Evolutionary conservation across 2,329 filamentous ascomycete genomes (phyloP).

Genomic region (Colletotrichum zoysiae): DNA sequence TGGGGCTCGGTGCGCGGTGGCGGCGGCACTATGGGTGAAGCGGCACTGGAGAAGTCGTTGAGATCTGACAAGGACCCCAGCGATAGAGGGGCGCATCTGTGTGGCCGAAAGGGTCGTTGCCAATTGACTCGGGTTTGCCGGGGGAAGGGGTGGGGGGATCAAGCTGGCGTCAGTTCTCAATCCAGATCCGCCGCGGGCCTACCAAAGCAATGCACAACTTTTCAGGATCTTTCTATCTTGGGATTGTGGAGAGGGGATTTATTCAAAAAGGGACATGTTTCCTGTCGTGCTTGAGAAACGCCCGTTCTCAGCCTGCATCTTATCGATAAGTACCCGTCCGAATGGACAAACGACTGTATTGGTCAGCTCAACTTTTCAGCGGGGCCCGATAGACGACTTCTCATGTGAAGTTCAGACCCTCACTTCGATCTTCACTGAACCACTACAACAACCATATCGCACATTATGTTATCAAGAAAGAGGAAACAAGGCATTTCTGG

Average conservation of each 20-base stretch:
- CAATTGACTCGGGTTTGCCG: neutral
- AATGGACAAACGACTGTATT: neutral
- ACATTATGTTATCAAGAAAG: slow-evolving; percentile 42
- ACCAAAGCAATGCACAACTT: neutral
- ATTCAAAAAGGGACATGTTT: slow-evolving; percentile 9
- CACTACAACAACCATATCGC: neutral
- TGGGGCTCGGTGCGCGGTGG: neutral
- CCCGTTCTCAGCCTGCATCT: neutral
- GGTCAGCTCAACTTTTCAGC: slow-evolving; percentile 4
- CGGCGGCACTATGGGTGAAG: slow-evolving; percentile 1
- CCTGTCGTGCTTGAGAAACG: neutral
- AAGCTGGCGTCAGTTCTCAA: neutral
- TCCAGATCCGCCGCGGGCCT: neutral
- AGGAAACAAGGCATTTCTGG: slow-evolving; percentile 33
- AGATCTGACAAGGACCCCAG: slow-evolving; percentile 26
- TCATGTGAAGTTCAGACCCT: slow-evolving; percentile 21
- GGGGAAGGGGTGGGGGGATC: too few species aligned
- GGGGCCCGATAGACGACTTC: slow-evolving; percentile 2
- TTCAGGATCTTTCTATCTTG: neutral
- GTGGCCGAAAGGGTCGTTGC: neutral
- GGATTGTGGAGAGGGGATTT: slow-evolving; percentile 4
- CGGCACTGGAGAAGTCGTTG: slow-evolving; percentile 3
- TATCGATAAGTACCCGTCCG: slow-evolving; percentile 18
- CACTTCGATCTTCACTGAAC: neutral
- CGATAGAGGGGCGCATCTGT: slow-evolving; percentile 32